A percentile compares a stretch with the other conserved stretches of the same genome.
Evolutionary conservation across 1,284 basidiomycete species (phyloP).

Genomic region (Cutaneotrichosporon mucoides): DNA sequence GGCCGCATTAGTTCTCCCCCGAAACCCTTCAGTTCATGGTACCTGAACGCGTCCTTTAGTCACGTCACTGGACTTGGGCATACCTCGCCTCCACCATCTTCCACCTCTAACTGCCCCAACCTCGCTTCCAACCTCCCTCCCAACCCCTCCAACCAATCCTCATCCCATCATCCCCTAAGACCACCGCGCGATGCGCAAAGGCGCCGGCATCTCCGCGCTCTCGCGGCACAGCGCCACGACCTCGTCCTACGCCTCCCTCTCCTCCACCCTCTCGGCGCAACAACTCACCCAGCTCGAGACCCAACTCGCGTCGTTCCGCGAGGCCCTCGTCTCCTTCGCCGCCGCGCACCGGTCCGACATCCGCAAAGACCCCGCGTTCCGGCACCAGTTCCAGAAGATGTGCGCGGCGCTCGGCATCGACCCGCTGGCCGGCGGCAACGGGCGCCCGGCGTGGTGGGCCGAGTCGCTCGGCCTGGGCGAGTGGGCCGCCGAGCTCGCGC

Average conservation of each 20-base stretch:
- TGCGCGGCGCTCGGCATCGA: slow-evolving; percentile 93
- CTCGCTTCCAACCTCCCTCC: too few relatives aligned
- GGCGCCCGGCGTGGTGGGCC: slow-evolving; percentile 66
- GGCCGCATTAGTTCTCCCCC: too few relatives aligned
- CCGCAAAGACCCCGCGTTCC: slow-evolving; percentile 75
- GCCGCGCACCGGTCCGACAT: slow-evolving; percentile 79
- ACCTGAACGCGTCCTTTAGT: too few relatives aligned
- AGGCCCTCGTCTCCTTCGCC: slow-evolving; percentile 75
- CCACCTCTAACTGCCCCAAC: too few relatives aligned
- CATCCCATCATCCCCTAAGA: too few relatives aligned
- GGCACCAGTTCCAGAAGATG: slow-evolving; percentile 93
- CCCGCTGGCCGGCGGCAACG: slow-evolving; percentile 57
- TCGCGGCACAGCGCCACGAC: slow-evolving; percentile 49
- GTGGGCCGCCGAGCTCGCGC: slow-evolving; percentile 92
- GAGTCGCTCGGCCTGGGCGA: slow-evolving; percentile 81
- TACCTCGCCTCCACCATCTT: too few relatives aligned
- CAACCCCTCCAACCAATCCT: too few relatives aligned
- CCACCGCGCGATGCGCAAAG: slow-evolving; percentile 48
- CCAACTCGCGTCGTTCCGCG: slow-evolving; percentile 80
- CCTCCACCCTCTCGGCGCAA: slow-evolving; percentile 66
- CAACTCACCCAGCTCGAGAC: slow-evolving; percentile 74
- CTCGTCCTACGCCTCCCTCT: slow-evolving; percentile 69
- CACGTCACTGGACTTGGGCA: too few relatives aligned
- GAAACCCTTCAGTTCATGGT: too few relatives aligned
- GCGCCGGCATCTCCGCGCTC: slow-evolving; percentile 53